A percentile compares a stretch with the other conserved stretches of the same genome.
Conservation (phyloP, 805 yeast species). For the Tetrapisispora namnaoensis region DNA sequence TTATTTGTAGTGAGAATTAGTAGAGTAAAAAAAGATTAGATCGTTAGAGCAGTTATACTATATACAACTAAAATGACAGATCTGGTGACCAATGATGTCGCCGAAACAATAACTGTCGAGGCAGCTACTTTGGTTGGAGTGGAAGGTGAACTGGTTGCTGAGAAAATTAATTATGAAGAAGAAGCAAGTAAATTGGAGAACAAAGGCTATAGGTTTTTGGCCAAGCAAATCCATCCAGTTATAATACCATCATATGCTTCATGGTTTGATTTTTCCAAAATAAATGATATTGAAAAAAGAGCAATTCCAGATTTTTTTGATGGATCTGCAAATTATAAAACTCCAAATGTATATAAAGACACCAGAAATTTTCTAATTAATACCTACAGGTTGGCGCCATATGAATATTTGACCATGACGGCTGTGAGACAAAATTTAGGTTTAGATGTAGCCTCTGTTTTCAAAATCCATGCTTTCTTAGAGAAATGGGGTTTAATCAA, state of each 20-base stretch:
- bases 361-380: slow-evolving; percentile 85
- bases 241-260: slow-evolving; percentile 79
- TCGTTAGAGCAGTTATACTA: too few relatives aligned
- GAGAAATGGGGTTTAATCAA: slow-evolving; percentile 91
- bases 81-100: neutral
- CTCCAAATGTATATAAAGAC: slow-evolving; percentile 70
- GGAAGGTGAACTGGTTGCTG: neutral
- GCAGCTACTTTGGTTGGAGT: neutral
- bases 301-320: slow-evolving; percentile 84
- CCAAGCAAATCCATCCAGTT: slow-evolving; percentile 68
- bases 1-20: too few relatives aligned
- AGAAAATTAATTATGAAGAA: slow-evolving; percentile 22
- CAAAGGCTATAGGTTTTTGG: slow-evolving; percentile 26
- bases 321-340: slow-evolving; percentile 60
- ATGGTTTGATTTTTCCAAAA: slow-evolving; percentile 70
- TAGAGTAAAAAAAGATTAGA: too few relatives aligned
- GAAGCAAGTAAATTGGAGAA: slow-evolving; percentile 30
- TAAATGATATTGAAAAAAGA: slow-evolving; percentile 70
- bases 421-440: slow-evolving; percentile 84
- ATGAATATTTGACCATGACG: slow-evolving; percentile 80
- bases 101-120: neutral
- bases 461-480: slow-evolving; percentile 74
- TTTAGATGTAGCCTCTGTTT: slow-evolving; percentile 83
- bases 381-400: slow-evolving; percentile 79
- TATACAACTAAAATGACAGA: neutral